These are phyloP conservation scores for Chaetomium olivaceum DNA, from an alignment of 2,329 filamentous ascomycete species.

Conservation along the genomic window DNA sequence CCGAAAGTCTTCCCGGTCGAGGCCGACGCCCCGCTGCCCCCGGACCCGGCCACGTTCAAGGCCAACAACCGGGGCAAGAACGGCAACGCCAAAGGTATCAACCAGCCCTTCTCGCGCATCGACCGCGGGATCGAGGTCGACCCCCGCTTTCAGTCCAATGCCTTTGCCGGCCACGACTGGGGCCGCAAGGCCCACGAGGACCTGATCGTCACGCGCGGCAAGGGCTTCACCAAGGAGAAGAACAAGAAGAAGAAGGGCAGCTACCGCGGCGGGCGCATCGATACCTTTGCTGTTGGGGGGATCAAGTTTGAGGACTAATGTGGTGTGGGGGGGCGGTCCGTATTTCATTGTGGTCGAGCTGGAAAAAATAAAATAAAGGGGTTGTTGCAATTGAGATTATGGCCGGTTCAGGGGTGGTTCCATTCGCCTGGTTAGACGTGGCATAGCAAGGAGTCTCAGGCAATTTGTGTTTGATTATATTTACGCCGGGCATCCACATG, in stretches of 20 bases:
- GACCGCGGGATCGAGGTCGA: conserved; percentile 69
- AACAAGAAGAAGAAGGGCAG: conserved; percentile 96
- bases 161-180: conserved; percentile 82
- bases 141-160: conserved; percentile 71
- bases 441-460: conserved; percentile 20
- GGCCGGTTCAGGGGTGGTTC: conserved; percentile 1
- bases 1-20: conserved; percentile 47
- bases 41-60: conserved; percentile 46
- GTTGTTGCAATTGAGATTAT: conserved; percentile 1
- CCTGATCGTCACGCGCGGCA: conserved; percentile 86
- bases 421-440: conserved; percentile 11
- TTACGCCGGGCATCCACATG: not conserved
- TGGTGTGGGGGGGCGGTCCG: not conserved
- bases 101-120: conserved; percentile 76
- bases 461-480: not conserved
- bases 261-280: conserved; percentile 86
- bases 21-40: conserved; percentile 53
- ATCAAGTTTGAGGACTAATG: conserved; percentile 89
- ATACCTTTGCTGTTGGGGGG: conserved; percentile 76
- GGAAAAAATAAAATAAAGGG: not conserved
- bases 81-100: conserved; percentile 46
- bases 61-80: conserved; percentile 46
- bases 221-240: conserved; percentile 99
- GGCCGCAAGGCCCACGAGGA: conserved; percentile 86
- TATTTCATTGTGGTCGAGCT: not conserved